These are phyloP conservation scores for Penicillium sp. DNA, from an alignment of 2,329 filamentous ascomycete genomes.

Conservation along the genomic window DNA sequence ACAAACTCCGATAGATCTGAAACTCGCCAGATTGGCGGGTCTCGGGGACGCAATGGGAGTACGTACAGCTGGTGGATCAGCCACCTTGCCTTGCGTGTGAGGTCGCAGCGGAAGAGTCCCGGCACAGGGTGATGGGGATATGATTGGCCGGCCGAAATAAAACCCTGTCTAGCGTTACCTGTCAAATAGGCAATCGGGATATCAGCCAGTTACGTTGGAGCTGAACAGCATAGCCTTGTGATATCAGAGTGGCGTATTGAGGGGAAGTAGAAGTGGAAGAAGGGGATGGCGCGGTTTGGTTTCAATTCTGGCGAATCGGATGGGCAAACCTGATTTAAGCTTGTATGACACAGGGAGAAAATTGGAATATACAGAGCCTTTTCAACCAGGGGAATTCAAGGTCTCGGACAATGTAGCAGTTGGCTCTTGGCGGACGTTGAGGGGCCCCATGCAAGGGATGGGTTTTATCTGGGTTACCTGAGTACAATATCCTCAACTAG, in stretches of 20 bases:
- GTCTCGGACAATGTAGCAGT: background rate
- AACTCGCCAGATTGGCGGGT: conserved; percentile 5
- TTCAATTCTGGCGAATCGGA: background rate
- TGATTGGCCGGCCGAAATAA: background rate
- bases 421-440: background rate
- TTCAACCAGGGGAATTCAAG: background rate
- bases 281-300: background rate
- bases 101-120: background rate
- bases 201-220: background rate
- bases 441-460: conserved; percentile 3
- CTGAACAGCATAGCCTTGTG: background rate
- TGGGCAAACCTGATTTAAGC: background rate
- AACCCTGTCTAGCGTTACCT: conserved; percentile 4
- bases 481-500: background rate
- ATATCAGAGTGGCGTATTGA: background rate
- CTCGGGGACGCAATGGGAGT: conserved; percentile 11
- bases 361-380: background rate
- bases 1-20: conserved; percentile 21
- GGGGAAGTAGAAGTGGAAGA: background rate
- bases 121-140: background rate
- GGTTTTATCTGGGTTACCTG: background rate
- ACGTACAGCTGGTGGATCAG: conserved; percentile 9
- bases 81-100: conserved; percentile 8
- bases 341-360: background rate
- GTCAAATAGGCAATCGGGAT: background rate